Evolutionary conservation across 2,329 filamentous ascomycete species (phyloP), one percentile per base, ranked within the genome.

Genomic region (Colletotrichum lindemuthianum): DNA sequence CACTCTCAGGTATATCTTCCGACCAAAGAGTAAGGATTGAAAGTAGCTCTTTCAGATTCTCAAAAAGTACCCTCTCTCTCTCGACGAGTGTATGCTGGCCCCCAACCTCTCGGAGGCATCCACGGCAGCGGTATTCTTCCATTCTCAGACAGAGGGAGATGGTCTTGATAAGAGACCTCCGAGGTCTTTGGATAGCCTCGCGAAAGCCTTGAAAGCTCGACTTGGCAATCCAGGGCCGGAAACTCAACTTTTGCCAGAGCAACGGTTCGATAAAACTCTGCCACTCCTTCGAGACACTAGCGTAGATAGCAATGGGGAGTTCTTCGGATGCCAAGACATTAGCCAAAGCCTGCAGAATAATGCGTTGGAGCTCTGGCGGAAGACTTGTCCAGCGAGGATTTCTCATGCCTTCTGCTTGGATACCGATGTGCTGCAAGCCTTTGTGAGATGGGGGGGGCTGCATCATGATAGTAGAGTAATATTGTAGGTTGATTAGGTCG

Each of bases 261-360:
- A 51, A 37, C 39, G 47, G 37, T 39, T 51, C 56, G 15, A 51
- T 12, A 45, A 44, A 37, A 32, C n/a, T 9, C 32, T 59, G 56
- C 56, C 47, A 59, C 51, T 51, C 56, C n/a, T 51, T 44, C n/a
- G 47, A 59, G 24, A 59, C 56, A 12, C n/a, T 36, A 11, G 47
- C 32, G 37, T 51, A 39, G 15, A n/a, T 32, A n/a, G 56, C 47
- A 0, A 51, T 16, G 12, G 47, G 47, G 4, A 16, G 45, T 6
- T 33, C 8, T 45, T 44, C 12, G 5, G 39, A 12, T 24, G 15
- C 13, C 47, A 7, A 45, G 6, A 59, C 2, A 7, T 11, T 37
- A n/a, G 37, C 47, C 33, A 52, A 39, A n/a, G 1, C 32, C 39
- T 59, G 6, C 3, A 59, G 15, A 39, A 59, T 45, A 10, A 12